Evolutionary conservation across 2,329 filamentous ascomycete genomes (phyloP).

Genomic region (Phialemonium atrogriseum): DNA sequence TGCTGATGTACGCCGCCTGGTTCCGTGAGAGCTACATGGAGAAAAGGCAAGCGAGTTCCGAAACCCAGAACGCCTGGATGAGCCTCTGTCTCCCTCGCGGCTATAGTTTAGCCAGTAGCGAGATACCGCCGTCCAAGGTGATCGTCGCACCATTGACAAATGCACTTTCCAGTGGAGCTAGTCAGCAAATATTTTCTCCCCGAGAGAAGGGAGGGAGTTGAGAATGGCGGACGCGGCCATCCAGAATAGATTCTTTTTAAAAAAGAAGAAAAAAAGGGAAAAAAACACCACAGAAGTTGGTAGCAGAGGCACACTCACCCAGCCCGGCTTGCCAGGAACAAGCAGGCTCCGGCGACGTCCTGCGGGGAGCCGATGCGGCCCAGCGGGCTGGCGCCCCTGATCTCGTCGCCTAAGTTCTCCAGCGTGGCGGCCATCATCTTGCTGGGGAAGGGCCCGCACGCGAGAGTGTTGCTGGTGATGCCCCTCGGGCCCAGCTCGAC

Average conservation of each 20-base stretch:
- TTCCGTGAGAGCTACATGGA: too few relatives aligned
- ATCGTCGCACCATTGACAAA: slow-evolving; percentile 60
- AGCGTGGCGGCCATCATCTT: slow-evolving; percentile 61
- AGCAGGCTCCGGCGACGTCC: slow-evolving; percentile 63
- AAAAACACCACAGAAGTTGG: too few relatives aligned
- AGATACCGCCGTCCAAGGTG: slow-evolving; percentile 50
- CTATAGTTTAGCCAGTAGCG: slow-evolving; percentile 37
- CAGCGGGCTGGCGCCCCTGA: slow-evolving; percentile 53
- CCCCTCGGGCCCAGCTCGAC: slow-evolving; percentile 49
- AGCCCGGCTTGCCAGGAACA: slow-evolving; percentile 61
- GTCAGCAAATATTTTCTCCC: slow-evolving; percentile 5
- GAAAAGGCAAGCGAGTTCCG: too few relatives aligned
- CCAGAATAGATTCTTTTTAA: too few relatives aligned
- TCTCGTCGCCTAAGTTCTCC: slow-evolving; percentile 43
- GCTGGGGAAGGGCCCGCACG: slow-evolving; percentile 62
- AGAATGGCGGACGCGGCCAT: too few relatives aligned
- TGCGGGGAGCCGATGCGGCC: slow-evolving; percentile 57
- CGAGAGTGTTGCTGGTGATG: slow-evolving; percentile 60
- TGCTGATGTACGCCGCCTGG: too few relatives aligned
- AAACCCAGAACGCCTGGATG: too few relatives aligned
- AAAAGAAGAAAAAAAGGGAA: too few relatives aligned
- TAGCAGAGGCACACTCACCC: slow-evolving; percentile 45
- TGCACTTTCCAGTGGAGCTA: slow-evolving; percentile 24
- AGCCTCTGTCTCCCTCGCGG: too few relatives aligned
- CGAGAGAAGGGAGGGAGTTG: too few relatives aligned